phyloP scores from a whole-genome alignment of 768 basidiomycete species.

The Leccinum boreale region DNA sequence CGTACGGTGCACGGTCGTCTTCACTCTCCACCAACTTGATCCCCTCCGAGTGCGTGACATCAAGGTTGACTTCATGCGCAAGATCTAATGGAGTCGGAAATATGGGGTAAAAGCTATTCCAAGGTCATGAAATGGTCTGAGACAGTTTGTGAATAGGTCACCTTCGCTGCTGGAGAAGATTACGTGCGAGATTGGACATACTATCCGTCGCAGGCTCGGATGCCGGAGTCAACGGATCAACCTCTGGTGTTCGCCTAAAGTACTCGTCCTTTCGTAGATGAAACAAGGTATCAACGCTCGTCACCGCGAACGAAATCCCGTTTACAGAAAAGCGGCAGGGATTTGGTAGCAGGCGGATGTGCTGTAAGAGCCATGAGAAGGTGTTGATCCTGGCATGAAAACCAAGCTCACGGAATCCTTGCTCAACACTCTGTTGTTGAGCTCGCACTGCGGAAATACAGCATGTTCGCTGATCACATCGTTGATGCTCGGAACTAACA shows the following conservation, averaged over 20 bases:
- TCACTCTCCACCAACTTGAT: slow-evolving; percentile 34
- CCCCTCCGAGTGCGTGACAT: slow-evolving; percentile 71
- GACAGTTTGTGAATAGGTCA: slow-evolving; percentile 26
- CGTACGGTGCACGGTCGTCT: slow-evolving; percentile 64
- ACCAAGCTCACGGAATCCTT: slow-evolving; percentile 49
- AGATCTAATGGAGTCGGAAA: slow-evolving; percentile 82
- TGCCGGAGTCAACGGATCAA: slow-evolving; percentile 42
- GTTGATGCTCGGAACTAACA: slow-evolving; percentile 78
- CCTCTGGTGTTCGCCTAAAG: slow-evolving; percentile 61
- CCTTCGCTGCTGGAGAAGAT: slow-evolving; percentile 87
- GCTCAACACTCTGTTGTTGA: slow-evolving; percentile 40
- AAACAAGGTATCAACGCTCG: slow-evolving; percentile 86
- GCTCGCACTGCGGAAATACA: slow-evolving; percentile 80
- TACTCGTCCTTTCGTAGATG: slow-evolving; percentile 86
- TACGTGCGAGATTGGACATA: slow-evolving; percentile 76
- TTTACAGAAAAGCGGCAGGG: slow-evolving; percentile 86
- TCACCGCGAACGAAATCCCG: slow-evolving; percentile 71
- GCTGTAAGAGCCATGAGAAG: slow-evolving; percentile 40
- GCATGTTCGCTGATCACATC: slow-evolving; percentile 78
- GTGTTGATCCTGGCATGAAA: background rate
- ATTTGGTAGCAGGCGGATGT: slow-evolving; percentile 79
- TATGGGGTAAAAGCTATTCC: slow-evolving; percentile 84
- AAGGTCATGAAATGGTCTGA: background rate
- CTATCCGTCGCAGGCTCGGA: slow-evolving; percentile 58
- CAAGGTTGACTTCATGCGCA: slow-evolving; percentile 81